A percentile compares a stretch with the other conserved stretches of the same genome.
Conservation (phyloP, 208 protist species). For the Acanthamoeba sp. region DNA sequence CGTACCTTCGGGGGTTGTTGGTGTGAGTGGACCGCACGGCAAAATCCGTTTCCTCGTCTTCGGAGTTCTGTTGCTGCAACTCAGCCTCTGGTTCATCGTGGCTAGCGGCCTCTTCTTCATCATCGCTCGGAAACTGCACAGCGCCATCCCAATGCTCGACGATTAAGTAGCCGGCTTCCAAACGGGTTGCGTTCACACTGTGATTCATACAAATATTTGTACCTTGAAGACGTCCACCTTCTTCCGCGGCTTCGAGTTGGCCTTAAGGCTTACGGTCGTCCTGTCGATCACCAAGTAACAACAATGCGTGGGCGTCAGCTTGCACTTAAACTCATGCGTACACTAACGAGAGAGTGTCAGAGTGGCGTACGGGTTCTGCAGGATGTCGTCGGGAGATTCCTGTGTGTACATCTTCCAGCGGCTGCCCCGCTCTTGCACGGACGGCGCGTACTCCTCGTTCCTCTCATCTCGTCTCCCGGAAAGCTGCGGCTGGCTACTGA, state of each 20-base stretch:
- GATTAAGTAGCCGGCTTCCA: too few relatives aligned
- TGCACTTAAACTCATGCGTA: too few relatives aligned
- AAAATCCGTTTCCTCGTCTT: background rate
- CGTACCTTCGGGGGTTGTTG: background rate
- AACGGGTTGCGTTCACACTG: too few relatives aligned
- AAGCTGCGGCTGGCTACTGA: background rate
- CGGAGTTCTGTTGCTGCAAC: background rate
- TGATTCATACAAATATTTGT: background rate
- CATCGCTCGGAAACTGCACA: conserved; percentile 54
- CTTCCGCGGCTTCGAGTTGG: background rate
- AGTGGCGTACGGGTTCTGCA: conserved; percentile 3
- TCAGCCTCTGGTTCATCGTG: background rate
- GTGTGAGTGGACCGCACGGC: background rate
- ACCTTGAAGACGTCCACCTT: conserved; percentile 18
- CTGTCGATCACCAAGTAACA: too few relatives aligned
- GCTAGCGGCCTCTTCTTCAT: background rate
- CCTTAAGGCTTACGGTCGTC: background rate
- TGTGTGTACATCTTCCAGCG: conserved; percentile 58
- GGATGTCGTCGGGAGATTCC: background rate
- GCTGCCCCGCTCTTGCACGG: background rate
- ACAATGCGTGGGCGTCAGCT: too few relatives aligned
- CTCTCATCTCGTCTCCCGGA: background rate
- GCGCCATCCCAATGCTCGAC: too few relatives aligned
- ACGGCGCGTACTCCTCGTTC: background rate
- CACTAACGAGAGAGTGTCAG: too few relatives aligned